Evolutionary conservation across 768 basidiomycete genomes (phyloP).

Genomic region (Boletus tylopilopsis): DNA sequence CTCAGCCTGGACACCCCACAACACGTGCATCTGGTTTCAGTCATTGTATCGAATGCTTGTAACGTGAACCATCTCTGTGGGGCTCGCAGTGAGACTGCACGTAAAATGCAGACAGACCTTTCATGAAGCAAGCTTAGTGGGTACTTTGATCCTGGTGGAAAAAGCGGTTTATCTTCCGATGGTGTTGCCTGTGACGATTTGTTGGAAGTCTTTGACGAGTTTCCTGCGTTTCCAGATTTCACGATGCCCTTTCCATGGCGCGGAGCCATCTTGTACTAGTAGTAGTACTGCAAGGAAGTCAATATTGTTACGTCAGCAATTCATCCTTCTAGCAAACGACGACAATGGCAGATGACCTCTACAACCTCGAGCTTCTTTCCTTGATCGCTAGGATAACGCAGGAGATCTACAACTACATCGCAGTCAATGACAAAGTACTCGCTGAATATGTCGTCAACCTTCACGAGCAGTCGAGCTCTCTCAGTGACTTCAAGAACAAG

Average conservation of each 20-base stretch:
- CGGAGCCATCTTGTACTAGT: conserved; percentile 44
- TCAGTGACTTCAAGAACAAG: conserved; percentile 77
- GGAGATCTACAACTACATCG: conserved; percentile 86
- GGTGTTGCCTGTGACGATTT: conserved; percentile 12
- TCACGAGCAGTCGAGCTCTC: conserved; percentile 78
- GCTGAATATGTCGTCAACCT: conserved; percentile 94
- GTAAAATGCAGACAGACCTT: conserved; percentile 41
- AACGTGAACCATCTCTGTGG: neutral
- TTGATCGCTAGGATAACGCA: conserved; percentile 89
- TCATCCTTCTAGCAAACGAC: conserved; percentile 1
- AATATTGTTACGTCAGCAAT: conserved; percentile 20
- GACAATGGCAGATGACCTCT: conserved; percentile 74
- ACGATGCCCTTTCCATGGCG: conserved; percentile 62
- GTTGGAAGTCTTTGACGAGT: conserved; percentile 57
- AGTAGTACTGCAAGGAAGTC: neutral
- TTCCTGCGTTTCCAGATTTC: conserved; percentile 88
- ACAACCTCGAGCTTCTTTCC: conserved; percentile 90
- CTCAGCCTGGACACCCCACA: neutral
- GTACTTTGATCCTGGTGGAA: conserved; percentile 82
- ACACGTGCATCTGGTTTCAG: too few species aligned
- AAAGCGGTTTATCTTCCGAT: conserved; percentile 54
- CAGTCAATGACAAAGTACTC: conserved; percentile 84
- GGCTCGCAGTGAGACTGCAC: neutral
- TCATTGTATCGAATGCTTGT: neutral
- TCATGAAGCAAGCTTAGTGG: conserved; percentile 79